Percentiles rank a stretch among this genome's conserved stretches.
These are phyloP conservation scores for Lophiostoma macrostomum DNA, from an alignment of 495 filamentous ascomycete genomes.

Conservation along the genomic window DNA sequence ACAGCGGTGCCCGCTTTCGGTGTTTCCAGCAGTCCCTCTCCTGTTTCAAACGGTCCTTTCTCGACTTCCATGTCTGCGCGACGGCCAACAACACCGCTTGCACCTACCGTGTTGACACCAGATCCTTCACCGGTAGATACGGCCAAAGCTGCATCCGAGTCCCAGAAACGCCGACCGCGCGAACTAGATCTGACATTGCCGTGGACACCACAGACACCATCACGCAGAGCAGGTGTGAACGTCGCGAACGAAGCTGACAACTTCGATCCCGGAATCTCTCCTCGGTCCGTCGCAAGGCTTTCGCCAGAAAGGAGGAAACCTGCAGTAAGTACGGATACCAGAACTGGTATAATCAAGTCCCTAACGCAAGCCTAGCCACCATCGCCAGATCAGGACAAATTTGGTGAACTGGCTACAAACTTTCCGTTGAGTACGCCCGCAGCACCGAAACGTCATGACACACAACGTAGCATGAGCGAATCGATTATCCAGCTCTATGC, in stretches of 20 bases:
- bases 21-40: conserved; percentile 25
- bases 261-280: conserved; percentile 26
- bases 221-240: conserved; percentile 14
- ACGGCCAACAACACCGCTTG: conserved; percentile 18
- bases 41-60: conserved; percentile 19
- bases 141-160: not conserved
- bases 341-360: not conserved
- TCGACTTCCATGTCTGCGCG: conserved; percentile 7
- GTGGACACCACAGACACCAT: conserved; percentile 21
- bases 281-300: conserved; percentile 15
- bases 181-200: not conserved
- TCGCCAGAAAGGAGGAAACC: conserved; percentile 31
- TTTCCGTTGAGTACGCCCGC: conserved; percentile 29
- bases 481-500: conserved; percentile 28
- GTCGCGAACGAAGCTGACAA: conserved; percentile 21
- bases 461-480: conserved; percentile 28
- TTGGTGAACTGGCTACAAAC: conserved; percentile 25
- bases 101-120: not conserved
- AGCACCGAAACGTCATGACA: conserved; percentile 20
- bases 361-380: conserved; percentile 13
- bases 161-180: conserved; percentile 10
- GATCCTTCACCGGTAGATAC: conserved; percentile 5
- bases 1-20: conserved; percentile 1
- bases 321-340: conserved; percentile 11
- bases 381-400: conserved; percentile 27